Percentiles rank a stretch among this genome's conserved stretches.
phyloP scores from a whole-genome alignment of 169 alveolate species.

The Neospora caninum region DNA sequence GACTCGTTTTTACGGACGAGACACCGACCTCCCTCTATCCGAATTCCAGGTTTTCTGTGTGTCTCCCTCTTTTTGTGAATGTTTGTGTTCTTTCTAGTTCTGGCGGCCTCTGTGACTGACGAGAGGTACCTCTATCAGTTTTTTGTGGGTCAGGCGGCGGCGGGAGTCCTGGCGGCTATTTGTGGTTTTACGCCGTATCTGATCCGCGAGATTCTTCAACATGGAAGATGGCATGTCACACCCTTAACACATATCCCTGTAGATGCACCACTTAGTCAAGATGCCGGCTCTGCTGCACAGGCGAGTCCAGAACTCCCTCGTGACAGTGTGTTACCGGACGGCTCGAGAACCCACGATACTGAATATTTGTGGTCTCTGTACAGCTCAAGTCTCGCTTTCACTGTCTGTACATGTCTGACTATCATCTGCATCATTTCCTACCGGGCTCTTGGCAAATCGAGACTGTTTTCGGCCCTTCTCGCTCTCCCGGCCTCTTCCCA shows the following conservation, averaged over 20 bases:
- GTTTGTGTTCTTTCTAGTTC: neutral
- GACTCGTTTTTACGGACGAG: too few relatives aligned
- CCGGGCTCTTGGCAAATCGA: neutral
- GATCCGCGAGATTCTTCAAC: neutral
- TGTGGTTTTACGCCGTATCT: slow-evolving; percentile 15
- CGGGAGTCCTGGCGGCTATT: slow-evolving; percentile 18
- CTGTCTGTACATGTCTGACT: neutral
- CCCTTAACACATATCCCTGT: neutral
- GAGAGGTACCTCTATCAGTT: neutral
- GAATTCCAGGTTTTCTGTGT: neutral
- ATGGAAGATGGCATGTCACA: neutral
- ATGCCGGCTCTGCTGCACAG: neutral
- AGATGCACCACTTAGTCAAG: neutral
- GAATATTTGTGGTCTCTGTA: neutral
- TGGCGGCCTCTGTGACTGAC: neutral
- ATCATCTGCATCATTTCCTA: neutral
- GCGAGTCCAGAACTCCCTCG: neutral
- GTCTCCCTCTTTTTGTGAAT: neutral
- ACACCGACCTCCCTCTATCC: too few relatives aligned
- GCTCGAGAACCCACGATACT: neutral
- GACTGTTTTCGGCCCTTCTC: neutral
- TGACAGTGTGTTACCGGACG: neutral
- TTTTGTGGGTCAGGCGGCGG: slow-evolving; percentile 27
- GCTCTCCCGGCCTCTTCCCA: neutral
- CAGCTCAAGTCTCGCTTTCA: neutral